These are phyloP conservation scores for Aspergillus wentii DNA, from an alignment of 495 filamentous ascomycete genomes.

Conservation along the genomic window DNA sequence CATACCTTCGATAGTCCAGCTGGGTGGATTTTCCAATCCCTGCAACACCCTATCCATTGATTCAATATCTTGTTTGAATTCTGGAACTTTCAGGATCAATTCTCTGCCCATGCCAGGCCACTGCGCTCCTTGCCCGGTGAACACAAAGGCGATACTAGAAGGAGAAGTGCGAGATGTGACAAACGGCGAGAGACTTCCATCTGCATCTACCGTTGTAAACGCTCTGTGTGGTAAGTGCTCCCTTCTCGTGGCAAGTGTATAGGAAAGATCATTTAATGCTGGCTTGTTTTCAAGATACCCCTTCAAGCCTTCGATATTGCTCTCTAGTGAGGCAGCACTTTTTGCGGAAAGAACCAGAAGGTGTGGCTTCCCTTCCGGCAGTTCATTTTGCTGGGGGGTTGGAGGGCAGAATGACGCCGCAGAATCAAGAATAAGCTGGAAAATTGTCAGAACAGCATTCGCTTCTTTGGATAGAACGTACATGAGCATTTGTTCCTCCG, in stretches of 20 bases:
- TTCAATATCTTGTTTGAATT: not conserved
- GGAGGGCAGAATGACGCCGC: no score
- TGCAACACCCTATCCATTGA: not conserved
- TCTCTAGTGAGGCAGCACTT: not conserved
- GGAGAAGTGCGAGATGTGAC: conserved; percentile 43
- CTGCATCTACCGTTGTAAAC: not conserved
- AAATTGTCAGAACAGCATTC: no score
- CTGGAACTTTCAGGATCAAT: not conserved
- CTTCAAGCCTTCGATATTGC: no score
- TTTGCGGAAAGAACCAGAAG: not conserved
- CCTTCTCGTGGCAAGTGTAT: conserved; percentile 14
- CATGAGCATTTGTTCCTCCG: conserved; percentile 11
- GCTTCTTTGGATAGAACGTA: no score
- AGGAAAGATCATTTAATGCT: conserved; percentile 2
- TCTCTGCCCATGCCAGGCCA: conserved; percentile 4
- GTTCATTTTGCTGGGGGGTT: no score
- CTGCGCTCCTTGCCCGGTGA: conserved; percentile 8
- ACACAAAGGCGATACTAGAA: conserved; percentile 46
- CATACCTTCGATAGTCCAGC: not conserved
- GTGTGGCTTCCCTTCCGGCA: no score
- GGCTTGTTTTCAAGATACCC: no score
- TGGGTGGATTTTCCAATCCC: conserved; percentile 1
- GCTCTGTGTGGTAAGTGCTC: conserved; percentile 9
- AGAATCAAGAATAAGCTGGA: conserved; percentile 1
- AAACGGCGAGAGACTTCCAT: no score